Percentiles rank a stretch among this genome's conserved stretches.
These are phyloP conservation scores for Colletotrichum noveboracense DNA, from an alignment of 2,329 filamentous ascomycete genomes.

Conservation along the genomic window DNA sequence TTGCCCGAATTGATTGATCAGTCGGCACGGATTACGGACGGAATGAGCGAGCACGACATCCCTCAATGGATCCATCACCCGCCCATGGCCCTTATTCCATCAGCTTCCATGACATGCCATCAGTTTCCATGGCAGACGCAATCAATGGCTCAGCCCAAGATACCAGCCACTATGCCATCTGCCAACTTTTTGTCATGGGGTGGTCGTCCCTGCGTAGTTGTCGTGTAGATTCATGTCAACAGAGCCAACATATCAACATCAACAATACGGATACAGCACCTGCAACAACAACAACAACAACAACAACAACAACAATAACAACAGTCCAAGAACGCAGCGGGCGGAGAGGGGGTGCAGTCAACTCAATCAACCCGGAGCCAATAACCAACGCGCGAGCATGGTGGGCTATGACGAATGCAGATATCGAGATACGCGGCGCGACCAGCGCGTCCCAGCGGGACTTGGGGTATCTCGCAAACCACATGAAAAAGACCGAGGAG, in stretches of 20 bases:
- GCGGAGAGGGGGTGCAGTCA: background rate
- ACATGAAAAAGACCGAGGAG: background rate
- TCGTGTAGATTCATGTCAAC: background rate
- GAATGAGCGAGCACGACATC: background rate
- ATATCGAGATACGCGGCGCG: background rate
- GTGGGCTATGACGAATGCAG: background rate
- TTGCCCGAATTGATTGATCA: background rate
- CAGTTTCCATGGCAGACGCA: background rate
- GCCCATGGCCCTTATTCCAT: background rate
- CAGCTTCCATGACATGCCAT: background rate
- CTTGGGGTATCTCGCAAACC: background rate
- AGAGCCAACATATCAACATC: slow-evolving; percentile 1
- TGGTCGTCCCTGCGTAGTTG: background rate
- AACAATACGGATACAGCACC: background rate
- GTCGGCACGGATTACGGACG: background rate
- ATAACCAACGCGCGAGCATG: background rate
- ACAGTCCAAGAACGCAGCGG: background rate
- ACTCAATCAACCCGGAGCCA: background rate
- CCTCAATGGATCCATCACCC: background rate
- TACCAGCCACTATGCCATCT: background rate
- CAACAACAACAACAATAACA: background rate
- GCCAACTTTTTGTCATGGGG: background rate
- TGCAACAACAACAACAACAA: background rate
- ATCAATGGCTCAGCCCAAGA: background rate
- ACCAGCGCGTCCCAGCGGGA: background rate